These are phyloP conservation scores for Hymenoscyphus albidus DNA, from an alignment of 2,329 filamentous ascomycete species.

Conservation along the genomic window DNA sequence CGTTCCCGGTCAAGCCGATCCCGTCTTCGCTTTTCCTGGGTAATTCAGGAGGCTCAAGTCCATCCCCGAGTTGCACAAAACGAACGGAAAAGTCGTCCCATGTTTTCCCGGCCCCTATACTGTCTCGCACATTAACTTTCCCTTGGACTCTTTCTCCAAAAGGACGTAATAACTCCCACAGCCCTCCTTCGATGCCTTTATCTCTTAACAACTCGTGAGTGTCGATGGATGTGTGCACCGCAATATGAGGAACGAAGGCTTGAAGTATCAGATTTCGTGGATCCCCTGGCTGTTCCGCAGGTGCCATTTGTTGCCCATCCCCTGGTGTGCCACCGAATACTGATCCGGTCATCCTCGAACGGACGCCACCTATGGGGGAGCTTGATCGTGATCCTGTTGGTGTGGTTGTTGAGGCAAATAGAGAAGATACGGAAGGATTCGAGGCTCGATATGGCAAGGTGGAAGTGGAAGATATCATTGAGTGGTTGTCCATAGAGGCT, in stretches of 20 bases:
- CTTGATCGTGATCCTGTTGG: conserved; percentile 64
- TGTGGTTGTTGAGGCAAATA: conserved; percentile 64
- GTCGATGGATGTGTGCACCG: conserved; percentile 80
- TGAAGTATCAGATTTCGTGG: conserved; percentile 68
- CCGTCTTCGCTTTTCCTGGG: conserved; percentile 35
- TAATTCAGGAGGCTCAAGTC: conserved; percentile 48
- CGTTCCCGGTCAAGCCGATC: conserved; percentile 23
- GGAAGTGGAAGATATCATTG: conserved; percentile 46
- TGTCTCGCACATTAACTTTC: conserved; percentile 87
- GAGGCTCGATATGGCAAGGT: conserved; percentile 51
- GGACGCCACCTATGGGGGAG: conserved; percentile 60
- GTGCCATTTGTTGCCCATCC: conserved; percentile 30
- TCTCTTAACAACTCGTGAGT: conserved; percentile 74
- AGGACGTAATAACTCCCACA: conserved; percentile 81
- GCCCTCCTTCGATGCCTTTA: conserved; percentile 79
- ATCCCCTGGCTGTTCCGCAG: conserved; percentile 37
- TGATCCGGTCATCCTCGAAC: conserved; percentile 56
- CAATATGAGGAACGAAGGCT: conserved; percentile 85
- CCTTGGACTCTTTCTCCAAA: conserved; percentile 87
- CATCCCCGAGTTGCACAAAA: conserved; percentile 69
- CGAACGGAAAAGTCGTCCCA: conserved; percentile 90
- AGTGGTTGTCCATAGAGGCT: conserved; percentile 46
- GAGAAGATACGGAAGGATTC: conserved; percentile 56
- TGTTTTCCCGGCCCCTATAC: conserved; percentile 73
- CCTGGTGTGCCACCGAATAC: conserved; percentile 46